Base-by-base conservation (phyloP, 805 yeast genomes). In the Wickerhamiella azyma region DNA sequence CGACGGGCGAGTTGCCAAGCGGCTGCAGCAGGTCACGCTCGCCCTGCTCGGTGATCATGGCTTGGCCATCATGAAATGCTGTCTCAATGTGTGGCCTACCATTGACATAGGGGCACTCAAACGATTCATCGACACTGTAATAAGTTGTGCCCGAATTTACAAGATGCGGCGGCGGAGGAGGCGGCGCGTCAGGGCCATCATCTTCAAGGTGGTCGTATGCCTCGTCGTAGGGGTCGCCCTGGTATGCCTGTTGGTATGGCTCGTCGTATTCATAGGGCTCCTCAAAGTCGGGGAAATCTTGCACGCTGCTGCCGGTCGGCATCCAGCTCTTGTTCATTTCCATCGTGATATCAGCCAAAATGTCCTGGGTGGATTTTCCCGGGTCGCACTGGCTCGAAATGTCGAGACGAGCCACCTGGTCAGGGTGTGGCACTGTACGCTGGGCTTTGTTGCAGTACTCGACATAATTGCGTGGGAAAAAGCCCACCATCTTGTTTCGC, bases 401-500 rank as follows among this genome's bases (percentile, higher is more conserved):
- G 7, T 40, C 43, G n/a, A 39, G 24, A 21, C 39, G 43, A 2
- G 48, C 43, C 3, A 38, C 37, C 16, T 32, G 32, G 24, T 35
- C 40, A 2, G 48, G 48, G 11, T 36, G 45, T 18, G 39, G 39
- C 18, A 17, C 37, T 1, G 42, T 46, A 8, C 14, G 48, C 46
- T 56, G 59, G 28, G 52, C 37, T 5, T 45, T 43, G 39, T 62
- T 66, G 62, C 54, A 71, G 16, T 77, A 57, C 48, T 75, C 77
- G 5, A 86, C 96, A 59, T 80, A 88, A 56, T 88, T 89, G 35
- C 80, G 72, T 1, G 98, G 97, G 57, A 92, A 92, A 40, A 76
- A 69, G 0, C 98, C 98, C 33, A 77, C 75, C 54, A 84, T 76
- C 50, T 78, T 83, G 63, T 85, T 86, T 58, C 97, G 71, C 52